Evolutionary conservation across 2,329 filamentous ascomycete species (phyloP).

Genomic region (Ilyonectria robusta): DNA sequence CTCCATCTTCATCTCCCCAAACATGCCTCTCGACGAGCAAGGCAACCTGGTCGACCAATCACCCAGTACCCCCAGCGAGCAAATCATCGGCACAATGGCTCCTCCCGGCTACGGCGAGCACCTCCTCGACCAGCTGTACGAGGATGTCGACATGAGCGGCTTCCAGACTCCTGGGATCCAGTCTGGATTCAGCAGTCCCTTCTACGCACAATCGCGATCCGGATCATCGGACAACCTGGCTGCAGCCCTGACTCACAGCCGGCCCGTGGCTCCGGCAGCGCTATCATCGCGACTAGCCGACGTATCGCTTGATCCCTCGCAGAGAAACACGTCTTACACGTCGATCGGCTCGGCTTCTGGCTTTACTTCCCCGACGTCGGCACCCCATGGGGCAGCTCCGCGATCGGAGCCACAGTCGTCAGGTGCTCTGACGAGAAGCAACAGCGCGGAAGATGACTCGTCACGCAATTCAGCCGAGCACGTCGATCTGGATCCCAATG

Average conservation of each 20-base stretch:
- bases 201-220: slow-evolving; percentile 78
- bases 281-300: slow-evolving; percentile 79
- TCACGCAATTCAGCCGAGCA: slow-evolving; percentile 71
- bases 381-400: slow-evolving; percentile 52
- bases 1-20: slow-evolving; percentile 95
- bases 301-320: slow-evolving; percentile 68
- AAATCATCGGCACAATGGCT: slow-evolving; percentile 75
- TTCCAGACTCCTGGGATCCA: slow-evolving; percentile 81
- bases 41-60: slow-evolving; percentile 80
- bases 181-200: slow-evolving; percentile 86
- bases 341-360: slow-evolving; percentile 61
- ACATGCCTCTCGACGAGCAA: slow-evolving; percentile 88
- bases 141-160: slow-evolving; percentile 85
- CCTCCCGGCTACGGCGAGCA: slow-evolving; percentile 96
- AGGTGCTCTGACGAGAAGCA: slow-evolving; percentile 65
- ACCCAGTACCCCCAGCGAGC: slow-evolving; percentile 61
- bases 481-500: slow-evolving; percentile 69
- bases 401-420: slow-evolving; percentile 60
- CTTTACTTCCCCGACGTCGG: slow-evolving; percentile 59
- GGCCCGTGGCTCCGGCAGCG: slow-evolving; percentile 61
- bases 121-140: slow-evolving; percentile 90
- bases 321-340: slow-evolving; percentile 62
- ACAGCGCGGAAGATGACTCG: slow-evolving; percentile 66
- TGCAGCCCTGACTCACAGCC: slow-evolving; percentile 59
- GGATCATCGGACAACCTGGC: slow-evolving; percentile 86